Evolutionary conservation across 2,329 filamentous ascomycete genomes (phyloP).

Genomic region (Cryphonectria naterciae): DNA sequence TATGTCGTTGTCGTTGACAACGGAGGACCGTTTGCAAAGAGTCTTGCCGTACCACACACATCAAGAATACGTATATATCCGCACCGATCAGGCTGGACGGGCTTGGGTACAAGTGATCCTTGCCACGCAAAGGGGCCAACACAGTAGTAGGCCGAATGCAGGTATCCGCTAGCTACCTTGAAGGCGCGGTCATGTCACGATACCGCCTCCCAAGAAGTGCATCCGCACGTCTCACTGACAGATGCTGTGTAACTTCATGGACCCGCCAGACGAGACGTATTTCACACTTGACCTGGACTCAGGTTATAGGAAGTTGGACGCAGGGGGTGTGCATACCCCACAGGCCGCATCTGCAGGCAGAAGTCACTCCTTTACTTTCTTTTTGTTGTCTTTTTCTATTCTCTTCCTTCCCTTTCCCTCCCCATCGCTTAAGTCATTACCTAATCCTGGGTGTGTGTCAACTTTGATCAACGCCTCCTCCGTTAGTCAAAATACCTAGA

Average conservation of each 20-base stretch:
- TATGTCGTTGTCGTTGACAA: not conserved
- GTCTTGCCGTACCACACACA: constrained; percentile 11
- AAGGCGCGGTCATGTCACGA: constrained; percentile 16
- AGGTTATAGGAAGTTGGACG: not conserved
- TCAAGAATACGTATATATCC: constrained; percentile 5
- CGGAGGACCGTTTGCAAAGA: constrained; percentile 3
- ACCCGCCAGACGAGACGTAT: constrained; percentile 5
- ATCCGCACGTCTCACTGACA: constrained; percentile 15
- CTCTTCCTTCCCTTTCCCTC: not conserved
- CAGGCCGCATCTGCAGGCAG: not conserved
- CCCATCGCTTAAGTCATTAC: not conserved
- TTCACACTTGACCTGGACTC: not conserved
- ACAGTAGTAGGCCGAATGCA: constrained; percentile 17
- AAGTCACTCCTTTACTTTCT: not conserved
- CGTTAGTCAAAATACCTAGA: not conserved
- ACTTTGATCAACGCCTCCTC: not conserved
- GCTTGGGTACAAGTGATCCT: constrained; percentile 8
- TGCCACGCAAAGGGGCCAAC: constrained; percentile 7
- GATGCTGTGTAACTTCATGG: constrained; percentile 19
- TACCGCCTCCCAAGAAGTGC: constrained; percentile 16
- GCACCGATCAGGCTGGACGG: constrained; percentile 14
- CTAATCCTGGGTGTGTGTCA: not conserved
- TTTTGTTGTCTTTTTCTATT: not conserved
- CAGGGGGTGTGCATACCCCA: constrained; percentile 3
- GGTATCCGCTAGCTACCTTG: constrained; percentile 20